Percentiles rank a stretch among this genome's conserved stretches.
Evolutionary conservation across 2,329 filamentous ascomycete genomes (phyloP).

Genomic region (Sarocladiaceae sp.): DNA sequence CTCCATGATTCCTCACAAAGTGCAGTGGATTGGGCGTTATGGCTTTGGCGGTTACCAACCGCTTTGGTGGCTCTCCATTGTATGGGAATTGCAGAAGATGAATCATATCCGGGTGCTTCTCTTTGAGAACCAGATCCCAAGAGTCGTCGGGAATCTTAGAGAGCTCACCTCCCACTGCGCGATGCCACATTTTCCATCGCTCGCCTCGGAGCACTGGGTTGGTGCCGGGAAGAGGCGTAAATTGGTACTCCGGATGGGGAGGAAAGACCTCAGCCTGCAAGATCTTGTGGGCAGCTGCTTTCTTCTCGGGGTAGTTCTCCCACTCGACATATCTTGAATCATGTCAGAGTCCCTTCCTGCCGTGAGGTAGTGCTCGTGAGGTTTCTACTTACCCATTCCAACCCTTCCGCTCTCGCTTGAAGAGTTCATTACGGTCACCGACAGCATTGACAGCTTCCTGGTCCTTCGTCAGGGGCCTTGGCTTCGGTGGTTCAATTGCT

Average conservation of each 20-base stretch:
- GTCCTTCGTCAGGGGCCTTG: constrained; percentile 29
- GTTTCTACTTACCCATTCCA: constrained; percentile 24
- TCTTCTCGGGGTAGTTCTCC: constrained; percentile 65
- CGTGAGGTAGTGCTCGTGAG: neutral
- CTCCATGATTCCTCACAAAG: constrained; percentile 67
- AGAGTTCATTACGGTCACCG: constrained; percentile 26
- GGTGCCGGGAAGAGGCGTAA: constrained; percentile 46
- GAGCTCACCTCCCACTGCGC: constrained; percentile 36
- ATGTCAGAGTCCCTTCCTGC: neutral
- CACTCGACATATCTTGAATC: constrained; percentile 54
- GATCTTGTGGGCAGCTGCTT: constrained; percentile 50
- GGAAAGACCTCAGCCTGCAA: constrained; percentile 20
- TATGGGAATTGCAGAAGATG: constrained; percentile 59
- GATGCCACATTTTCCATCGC: constrained; percentile 53
- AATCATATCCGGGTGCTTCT: constrained; percentile 55
- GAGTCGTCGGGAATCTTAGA: constrained; percentile 47
- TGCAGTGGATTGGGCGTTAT: constrained; percentile 55
- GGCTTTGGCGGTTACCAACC: constrained; percentile 45
- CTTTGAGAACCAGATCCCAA: constrained; percentile 47
- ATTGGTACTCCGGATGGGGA: constrained; percentile 47
- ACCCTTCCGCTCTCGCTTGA: constrained; percentile 22
- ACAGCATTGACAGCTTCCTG: constrained; percentile 33
- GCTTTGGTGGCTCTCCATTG: constrained; percentile 56
- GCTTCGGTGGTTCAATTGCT: constrained; percentile 19
- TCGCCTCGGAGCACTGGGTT: constrained; percentile 52